Base-by-base conservation (phyloP, 1,284 basidiomycete species). In the Inonotus hispidus region DNA sequence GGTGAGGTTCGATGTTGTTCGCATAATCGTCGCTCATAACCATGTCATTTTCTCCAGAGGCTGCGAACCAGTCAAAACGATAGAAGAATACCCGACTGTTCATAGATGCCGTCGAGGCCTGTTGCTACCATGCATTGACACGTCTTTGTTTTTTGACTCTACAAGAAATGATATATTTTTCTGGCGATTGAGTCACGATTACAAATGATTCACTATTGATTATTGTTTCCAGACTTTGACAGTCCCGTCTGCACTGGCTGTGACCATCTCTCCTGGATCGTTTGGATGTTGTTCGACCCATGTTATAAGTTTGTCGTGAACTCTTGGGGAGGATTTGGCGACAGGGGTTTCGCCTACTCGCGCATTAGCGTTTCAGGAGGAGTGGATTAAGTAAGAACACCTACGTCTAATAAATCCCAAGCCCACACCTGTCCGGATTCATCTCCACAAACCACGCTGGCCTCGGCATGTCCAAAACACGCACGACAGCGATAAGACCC, bases 381-480 rank as follows among this genome's bases (percentile, higher is more conserved):
- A 19, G 46, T 27, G 6, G 29, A 58, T 5, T 6, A 13, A 54
- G 23, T 1, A 37, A 47, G 39, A 49, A 47, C 43, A 45, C 87
- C 69, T 72, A 93, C 93, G 71, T 93, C 89, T 29, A 97, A 81
- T 58, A 98, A 76, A 69, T 96, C 93, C 95, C 96, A 99, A 41
- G 84, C 85, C 88, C 92, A 95, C 4, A 99, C 76, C 61, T 75
- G 75, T 0, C 97, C 97, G 3, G 87, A 81, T 71, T 98, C 95
- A 71, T 98, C 97, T 3, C 96, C 96, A 46, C 84, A 87, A 1
- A 98, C 71, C 2, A 98, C 86, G 16, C 75, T 84, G 0, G 88
- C 88, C 72, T 98, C 96, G 1, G 81, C 88, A 64, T 88, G 82
- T 6, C 89, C 88, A 68, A 98, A 93, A 62, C 85, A 87, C n/a